phyloP scores from a whole-genome alignment of 352 stramenopile species.

The Phytophthora pisi region DNA sequence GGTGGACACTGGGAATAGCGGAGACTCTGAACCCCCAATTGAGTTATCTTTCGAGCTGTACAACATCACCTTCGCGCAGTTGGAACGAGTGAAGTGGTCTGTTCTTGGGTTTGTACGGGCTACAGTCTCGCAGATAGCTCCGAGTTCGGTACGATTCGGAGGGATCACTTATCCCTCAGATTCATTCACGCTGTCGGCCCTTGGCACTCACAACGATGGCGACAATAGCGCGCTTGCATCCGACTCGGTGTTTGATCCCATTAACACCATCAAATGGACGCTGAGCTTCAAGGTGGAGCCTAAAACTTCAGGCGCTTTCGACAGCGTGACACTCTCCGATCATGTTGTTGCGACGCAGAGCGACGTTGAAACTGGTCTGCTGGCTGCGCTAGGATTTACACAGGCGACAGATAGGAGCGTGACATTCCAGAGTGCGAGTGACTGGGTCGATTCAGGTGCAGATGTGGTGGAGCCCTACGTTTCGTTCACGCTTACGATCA shows the following conservation, averaged over 20 bases:
- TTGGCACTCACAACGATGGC: constrained; percentile 15
- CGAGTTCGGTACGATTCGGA: constrained; percentile 10
- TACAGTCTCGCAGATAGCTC: background rate
- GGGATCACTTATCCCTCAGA: constrained; percentile 12
- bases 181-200: constrained; percentile 1
- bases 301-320: background rate
- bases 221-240: constrained; percentile 2
- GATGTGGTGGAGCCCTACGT: constrained; percentile 10
- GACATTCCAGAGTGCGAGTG: constrained; percentile 6
- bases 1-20: background rate
- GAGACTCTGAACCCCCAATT: background rate
- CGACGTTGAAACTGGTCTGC: constrained; percentile 5
- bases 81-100: constrained; percentile 24
- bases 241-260: constrained; percentile 11
- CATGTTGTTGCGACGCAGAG: constrained; percentile 2
- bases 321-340: constrained; percentile 1
- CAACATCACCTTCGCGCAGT: constrained; percentile 14
- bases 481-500: constrained; percentile 19
- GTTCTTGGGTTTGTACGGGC: constrained; percentile 21
- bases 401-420: background rate
- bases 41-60: constrained; percentile 18
- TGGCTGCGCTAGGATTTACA: constrained; percentile 9
- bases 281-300: constrained; percentile 19
- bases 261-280: constrained; percentile 27
- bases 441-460: constrained; percentile 12